Evolutionary conservation across 805 yeast genomes (phyloP), one percentile per base, ranked within the genome.

Genomic region (Lipomyces starkeyi): DNA sequence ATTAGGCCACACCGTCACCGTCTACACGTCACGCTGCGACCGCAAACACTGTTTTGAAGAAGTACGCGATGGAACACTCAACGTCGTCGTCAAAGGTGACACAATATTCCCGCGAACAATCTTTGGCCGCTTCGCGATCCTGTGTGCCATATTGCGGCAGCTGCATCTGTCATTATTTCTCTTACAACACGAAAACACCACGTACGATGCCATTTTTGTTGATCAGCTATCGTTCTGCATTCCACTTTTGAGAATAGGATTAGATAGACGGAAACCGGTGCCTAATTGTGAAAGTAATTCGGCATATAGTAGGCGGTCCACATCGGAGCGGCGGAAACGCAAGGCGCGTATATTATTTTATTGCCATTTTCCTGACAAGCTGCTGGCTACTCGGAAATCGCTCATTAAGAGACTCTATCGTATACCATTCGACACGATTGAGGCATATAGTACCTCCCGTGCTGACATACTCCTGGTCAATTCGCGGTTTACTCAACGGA

Each of bases 291-390:
- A 25, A 0, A 53, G 34, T 11, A 13, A 49, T 13, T 49, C 63
- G n/a, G 6, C 55, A 11, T 13, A 27, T 27, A 20, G n/a, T 14
- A 13, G 61, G 11, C 32, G 61, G 17, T 37, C 61, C 13, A 11
- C 27, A 22, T 47, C 52, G 0, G 8, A 14, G 34, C 61, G 25
- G 11, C 56, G 61, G 34, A 59, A 40, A 14, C 58, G 63, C 8
- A 59, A 69, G 11, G 77, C 89, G 1, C 85, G 86, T 61, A 83
- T 91, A 2, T 79, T 95, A 62, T 95, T 94, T 76, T 95, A 95
- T 78, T 93, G 99, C 75, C 99, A 95, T 80, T 94, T 94, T 78
- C 99, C 99, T 0, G 99, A 95, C 78, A 89, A 90, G 75, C 81
- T 89, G 60, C 80, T 94, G 56, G 89, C 97, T 0, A 80, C 81